These are phyloP conservation scores for Beverwykella pulmonaria DNA, from an alignment of 495 filamentous ascomycete genomes.

Conservation along the genomic window DNA sequence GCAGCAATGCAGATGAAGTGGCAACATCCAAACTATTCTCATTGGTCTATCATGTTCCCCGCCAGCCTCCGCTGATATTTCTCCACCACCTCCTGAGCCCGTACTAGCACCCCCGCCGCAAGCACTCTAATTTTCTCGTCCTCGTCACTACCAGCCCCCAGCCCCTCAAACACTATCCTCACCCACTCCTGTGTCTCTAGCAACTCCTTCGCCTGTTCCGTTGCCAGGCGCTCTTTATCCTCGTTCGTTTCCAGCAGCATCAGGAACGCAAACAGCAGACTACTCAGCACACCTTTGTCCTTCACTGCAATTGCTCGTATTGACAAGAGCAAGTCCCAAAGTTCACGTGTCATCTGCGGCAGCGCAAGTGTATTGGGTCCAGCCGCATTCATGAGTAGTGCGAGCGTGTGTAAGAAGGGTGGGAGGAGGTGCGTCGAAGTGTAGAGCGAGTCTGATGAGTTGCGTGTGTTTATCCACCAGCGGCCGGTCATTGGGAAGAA, in stretches of 20 bases:
- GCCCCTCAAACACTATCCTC: slow-evolving; percentile 65
- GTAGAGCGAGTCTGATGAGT: slow-evolving; percentile 48
- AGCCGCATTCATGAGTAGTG: slow-evolving; percentile 65
- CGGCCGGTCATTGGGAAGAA: slow-evolving; percentile 72
- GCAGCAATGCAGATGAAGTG: too few species aligned
- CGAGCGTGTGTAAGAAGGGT: slow-evolving; percentile 66
- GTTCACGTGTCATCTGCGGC: slow-evolving; percentile 68
- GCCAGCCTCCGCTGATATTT: slow-evolving; percentile 71
- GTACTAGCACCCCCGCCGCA: slow-evolving; percentile 81
- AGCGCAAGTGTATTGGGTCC: slow-evolving; percentile 64
- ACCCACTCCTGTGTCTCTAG: slow-evolving; percentile 71
- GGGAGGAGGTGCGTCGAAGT: slow-evolving; percentile 64
- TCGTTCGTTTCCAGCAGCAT: slow-evolving; percentile 82
- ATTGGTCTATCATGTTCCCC: slow-evolving; percentile 61
- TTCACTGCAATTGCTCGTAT: slow-evolving; percentile 47
- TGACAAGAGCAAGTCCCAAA: slow-evolving; percentile 67
- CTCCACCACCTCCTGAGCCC: slow-evolving; percentile 76
- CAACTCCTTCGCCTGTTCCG: slow-evolving; percentile 58
- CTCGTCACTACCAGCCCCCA: slow-evolving; percentile 55
- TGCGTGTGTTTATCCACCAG: slow-evolving; percentile 53
- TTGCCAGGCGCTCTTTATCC: slow-evolving; percentile 55
- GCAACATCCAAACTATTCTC: too few species aligned
- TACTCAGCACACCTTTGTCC: slow-evolving; percentile 67
- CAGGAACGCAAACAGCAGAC: slow-evolving; percentile 76
- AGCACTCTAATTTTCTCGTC: slow-evolving; percentile 65